Evolutionary conservation across 2,329 filamentous ascomycete genomes (phyloP).

Genomic region (Botrytis byssoidea): DNA sequence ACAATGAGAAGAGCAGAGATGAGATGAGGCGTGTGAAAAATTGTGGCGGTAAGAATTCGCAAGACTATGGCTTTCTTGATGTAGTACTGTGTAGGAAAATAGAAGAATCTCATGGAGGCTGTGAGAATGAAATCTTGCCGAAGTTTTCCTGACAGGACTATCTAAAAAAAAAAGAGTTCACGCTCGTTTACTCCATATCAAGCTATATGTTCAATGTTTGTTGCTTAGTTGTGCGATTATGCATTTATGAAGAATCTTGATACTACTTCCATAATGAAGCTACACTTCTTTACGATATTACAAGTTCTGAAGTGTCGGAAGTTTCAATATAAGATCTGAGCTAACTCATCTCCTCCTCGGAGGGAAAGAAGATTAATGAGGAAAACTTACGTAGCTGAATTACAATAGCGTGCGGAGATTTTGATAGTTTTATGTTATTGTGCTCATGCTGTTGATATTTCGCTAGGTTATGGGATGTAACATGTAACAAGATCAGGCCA

Average conservation of each 20-base stretch:
- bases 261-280: rapidly evolving
- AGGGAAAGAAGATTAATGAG: too few relatives aligned
- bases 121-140: neutral
- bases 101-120: neutral
- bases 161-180: neutral
- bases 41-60: neutral
- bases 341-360: neutral
- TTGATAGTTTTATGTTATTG: too few relatives aligned
- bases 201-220: neutral
- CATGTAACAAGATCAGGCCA: too few relatives aligned
- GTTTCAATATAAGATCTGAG: too few relatives aligned
- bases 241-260: neutral
- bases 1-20: neutral
- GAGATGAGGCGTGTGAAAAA: neutral
- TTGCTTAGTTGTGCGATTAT: neutral
- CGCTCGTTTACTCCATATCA: too few relatives aligned
- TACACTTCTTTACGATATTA: neutral
- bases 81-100: neutral
- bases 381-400: too few relatives aligned
- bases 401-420: too few relatives aligned
- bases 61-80: neutral
- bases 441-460: too few relatives aligned
- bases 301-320: neutral
- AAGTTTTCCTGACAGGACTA: too few relatives aligned
- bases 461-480: too few relatives aligned